phyloP scores from a whole-genome alignment of 805 yeast genomes.

The Pichia eremophila region DNA sequence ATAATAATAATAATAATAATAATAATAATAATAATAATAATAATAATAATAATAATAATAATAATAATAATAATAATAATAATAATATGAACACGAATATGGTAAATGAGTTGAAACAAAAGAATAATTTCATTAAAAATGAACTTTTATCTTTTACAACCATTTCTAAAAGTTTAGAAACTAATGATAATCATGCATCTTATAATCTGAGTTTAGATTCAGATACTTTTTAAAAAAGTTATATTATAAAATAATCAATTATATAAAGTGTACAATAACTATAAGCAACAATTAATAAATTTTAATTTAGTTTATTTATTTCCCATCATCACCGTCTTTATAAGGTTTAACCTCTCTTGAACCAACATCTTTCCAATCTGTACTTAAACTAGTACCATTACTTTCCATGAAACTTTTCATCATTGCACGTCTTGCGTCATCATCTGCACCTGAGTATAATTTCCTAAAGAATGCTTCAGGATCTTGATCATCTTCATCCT shows the following conservation, averaged over 20 bases:
- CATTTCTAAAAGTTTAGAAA: neutral
- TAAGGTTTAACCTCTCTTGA: constrained; percentile 40
- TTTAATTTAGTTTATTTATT: neutral
- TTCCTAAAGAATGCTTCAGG: constrained; percentile 66
- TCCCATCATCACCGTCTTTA: neutral
- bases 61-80: neutral
- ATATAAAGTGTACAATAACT: too few species aligned
- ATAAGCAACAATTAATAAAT: neutral
- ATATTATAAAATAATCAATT: neutral
- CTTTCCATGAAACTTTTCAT: constrained; percentile 92
- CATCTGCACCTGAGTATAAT: constrained; percentile 71
- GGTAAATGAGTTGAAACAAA: neutral
- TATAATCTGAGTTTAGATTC: constrained; percentile 9
- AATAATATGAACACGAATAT: too few species aligned
- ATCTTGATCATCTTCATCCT: constrained; percentile 37
- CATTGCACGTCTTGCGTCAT: constrained; percentile 88
- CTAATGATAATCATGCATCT: neutral
- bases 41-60: constrained; percentile 1
- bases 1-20: neutral
- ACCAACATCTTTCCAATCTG: constrained; percentile 86
- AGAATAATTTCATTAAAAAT: neutral
- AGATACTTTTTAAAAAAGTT: constrained; percentile 3
- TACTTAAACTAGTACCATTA: constrained; percentile 86
- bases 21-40: neutral
- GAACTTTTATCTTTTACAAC: neutral